Evolutionary conservation across 2,329 filamentous ascomycete species (phyloP), one percentile per base, ranked within the genome.

Genomic region (Leptographium galeiforme): DNA sequence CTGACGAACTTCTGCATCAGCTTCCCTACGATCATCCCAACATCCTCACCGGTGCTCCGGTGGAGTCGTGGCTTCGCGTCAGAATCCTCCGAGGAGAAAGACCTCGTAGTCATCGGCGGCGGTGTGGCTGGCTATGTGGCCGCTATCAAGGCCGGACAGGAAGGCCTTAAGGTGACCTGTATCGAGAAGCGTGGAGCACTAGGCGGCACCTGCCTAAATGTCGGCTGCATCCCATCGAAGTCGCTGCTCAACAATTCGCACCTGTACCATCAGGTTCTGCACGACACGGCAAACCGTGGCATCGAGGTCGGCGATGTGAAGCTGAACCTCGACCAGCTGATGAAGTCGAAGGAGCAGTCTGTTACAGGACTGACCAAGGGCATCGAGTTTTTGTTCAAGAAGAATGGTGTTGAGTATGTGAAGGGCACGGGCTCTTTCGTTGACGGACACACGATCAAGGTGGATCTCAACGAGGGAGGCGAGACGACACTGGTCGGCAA

Each of bases 191-290:
- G 93, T 68, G 93, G 93, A 62, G 78, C 82, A 57, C 84, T 98
- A 63, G 93, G 93, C 65, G 93, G 93, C 68, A 98, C 93, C 65
- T 98, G 93, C 77, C 76, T 98, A 66, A 98, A 98, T 70, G 93
- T 98, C 66, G 93, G 93, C 74, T 98, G 93, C 75, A 98, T 98
- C 68, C 93, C 93, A 61, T 98, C 93, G 61, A 98, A 98, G 75
- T 96, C 93, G 58, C 88, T 98, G 62, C 87, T 98, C 70, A 98
- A 97, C 84, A 97, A 97, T 79, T 96, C 93, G 63, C 89, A 96
- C 71, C 81, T 97, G 57, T 97, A 97, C 78, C 91, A 97, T 77
- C 86, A 90, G 73, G 86, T 96, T 66, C 81, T 94, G 57, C 91
- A 98, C 76, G 93, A 98, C 76, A 91, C 89, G 61, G 95, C 96